Conservation (phyloP, 2,329 filamentous ascomycete species). For the Talaromyces sp. region DNA sequence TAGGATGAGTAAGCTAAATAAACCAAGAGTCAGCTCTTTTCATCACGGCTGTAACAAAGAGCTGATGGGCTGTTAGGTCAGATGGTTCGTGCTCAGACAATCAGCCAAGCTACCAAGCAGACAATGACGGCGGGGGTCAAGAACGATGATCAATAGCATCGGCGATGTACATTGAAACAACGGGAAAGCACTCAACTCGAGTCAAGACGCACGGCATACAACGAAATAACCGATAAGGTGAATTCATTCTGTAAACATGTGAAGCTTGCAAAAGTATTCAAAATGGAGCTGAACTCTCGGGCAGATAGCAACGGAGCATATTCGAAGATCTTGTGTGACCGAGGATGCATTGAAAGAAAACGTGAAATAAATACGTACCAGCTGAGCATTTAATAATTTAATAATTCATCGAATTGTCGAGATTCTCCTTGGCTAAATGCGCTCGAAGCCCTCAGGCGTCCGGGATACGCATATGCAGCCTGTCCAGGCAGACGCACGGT, state of each 20-base stretch:
- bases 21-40: background rate
- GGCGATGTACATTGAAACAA: background rate
- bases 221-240: too few species aligned
- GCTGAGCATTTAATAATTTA: background rate
- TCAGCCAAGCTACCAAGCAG: background rate
- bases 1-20: background rate
- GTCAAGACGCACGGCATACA: background rate
- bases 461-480: background rate
- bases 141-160: background rate
- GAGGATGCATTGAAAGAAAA: background rate
- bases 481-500: background rate
- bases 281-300: background rate
- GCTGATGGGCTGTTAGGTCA: background rate
- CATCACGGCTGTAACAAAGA: background rate
- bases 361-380: background rate
- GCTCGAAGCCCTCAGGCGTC: too few species aligned
- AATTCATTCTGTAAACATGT: background rate
- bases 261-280: background rate
- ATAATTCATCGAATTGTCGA: background rate
- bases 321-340: background rate
- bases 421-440: background rate
- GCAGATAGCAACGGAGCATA: background rate
- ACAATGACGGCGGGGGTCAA: background rate
- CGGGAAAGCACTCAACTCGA: background rate
- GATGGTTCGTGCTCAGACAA: conserved; percentile 1